Evolutionary conservation across 352 stramenopile species (phyloP).

Genomic region (Pelagophyceae sp.): DNA sequence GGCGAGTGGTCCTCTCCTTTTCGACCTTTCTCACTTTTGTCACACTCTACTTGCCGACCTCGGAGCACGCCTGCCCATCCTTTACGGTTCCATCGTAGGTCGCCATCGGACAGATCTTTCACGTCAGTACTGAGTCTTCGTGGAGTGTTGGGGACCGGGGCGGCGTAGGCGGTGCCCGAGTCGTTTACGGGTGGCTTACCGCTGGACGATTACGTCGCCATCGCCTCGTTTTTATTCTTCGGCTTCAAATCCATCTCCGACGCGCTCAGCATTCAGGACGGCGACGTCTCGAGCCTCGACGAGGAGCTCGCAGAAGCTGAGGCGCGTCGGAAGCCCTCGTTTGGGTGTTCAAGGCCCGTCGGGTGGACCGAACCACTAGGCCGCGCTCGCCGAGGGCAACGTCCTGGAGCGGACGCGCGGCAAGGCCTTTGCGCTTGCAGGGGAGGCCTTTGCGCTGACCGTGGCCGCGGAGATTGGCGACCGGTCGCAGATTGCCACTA

Average conservation of each 20-base stretch:
- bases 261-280: conserved; percentile 46
- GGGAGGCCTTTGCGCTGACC: conserved; percentile 13
- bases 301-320: conserved; percentile 56
- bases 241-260: conserved; percentile 64
- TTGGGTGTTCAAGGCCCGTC: no score
- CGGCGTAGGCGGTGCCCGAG: conserved; percentile 50
- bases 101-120: no score
- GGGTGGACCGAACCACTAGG: neutral
- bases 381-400: neutral
- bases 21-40: no score
- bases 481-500: conserved; percentile 50
- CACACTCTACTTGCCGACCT: no score
- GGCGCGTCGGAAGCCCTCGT: no score
- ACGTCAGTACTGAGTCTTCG: no score
- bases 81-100: no score
- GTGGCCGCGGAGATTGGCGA: conserved; percentile 10
- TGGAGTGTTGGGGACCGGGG: no score
- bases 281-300: conserved; percentile 41
- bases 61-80: no score
- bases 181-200: conserved; percentile 55
- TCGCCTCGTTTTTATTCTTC: conserved; percentile 69
- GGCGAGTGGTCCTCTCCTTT: conserved; percentile 84
- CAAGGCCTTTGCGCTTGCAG: neutral
- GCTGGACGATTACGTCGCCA: conserved; percentile 62
- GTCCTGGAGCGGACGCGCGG: neutral